These are phyloP conservation scores for Musa itinerans DNA, from an alignment of 176 grass and related monocot genomes.

Conservation along the genomic window DNA sequence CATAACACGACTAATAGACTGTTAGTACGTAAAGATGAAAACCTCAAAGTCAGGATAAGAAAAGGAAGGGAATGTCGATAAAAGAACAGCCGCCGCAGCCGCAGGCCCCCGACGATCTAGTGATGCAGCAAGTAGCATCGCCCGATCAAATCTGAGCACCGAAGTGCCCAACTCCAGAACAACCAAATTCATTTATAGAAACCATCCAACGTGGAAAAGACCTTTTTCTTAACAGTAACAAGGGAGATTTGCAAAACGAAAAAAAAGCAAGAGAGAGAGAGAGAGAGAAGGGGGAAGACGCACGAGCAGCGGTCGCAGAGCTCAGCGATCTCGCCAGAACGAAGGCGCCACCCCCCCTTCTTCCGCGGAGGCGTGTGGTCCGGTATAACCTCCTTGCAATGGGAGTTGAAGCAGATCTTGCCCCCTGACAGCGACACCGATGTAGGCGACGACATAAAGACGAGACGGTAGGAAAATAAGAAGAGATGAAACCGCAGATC, in stretches of 20 bases:
- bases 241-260: slow-evolving; percentile 16
- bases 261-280: neutral
- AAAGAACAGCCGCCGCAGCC: too few relatives aligned
- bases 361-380: slow-evolving; percentile 32
- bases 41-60: too few relatives aligned
- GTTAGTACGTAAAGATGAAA: too few relatives aligned
- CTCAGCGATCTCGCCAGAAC: slow-evolving; percentile 57
- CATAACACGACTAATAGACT: too few relatives aligned
- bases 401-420: slow-evolving; percentile 86
- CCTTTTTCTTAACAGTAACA: neutral
- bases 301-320: slow-evolving; percentile 95
- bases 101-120: too few relatives aligned
- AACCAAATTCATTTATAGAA: neutral
- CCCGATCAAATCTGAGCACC: neutral
- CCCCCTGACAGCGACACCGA: neutral
- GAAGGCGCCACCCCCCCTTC: slow-evolving; percentile 69
- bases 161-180: neutral
- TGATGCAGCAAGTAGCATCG: too few relatives aligned
- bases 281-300: slow-evolving; percentile 24
- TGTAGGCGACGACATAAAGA: slow-evolving; percentile 1
- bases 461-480: neutral
- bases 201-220: neutral
- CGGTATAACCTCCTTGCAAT: slow-evolving; percentile 80
- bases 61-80: too few relatives aligned
- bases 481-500: neutral